A percentile compares a stretch with the other conserved stretches of the same genome.
Evolutionary conservation across 2,329 filamentous ascomycete genomes (phyloP).

Genomic region (Camillea tinctor): DNA sequence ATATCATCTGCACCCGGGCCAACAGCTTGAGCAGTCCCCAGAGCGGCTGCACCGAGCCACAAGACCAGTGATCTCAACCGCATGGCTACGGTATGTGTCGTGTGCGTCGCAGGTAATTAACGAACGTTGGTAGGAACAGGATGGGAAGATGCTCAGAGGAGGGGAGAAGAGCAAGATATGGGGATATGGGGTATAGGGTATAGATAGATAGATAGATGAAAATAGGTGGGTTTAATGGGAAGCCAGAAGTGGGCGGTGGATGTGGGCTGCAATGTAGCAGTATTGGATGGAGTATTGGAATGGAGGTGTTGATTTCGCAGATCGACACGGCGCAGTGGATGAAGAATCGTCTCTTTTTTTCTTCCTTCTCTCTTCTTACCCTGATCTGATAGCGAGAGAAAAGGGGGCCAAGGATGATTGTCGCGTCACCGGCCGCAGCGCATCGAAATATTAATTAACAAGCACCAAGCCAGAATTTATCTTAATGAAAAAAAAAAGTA

Average conservation of each 20-base stretch:
- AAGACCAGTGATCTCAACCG: constrained; percentile 45
- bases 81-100: constrained; percentile 36
- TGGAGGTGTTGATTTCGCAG: not conserved
- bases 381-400: constrained; percentile 10
- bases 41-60: constrained; percentile 45
- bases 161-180: not conserved
- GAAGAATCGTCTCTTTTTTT: not conserved
- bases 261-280: constrained; percentile 4
- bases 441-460: constrained; percentile 23
- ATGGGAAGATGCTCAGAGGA: constrained; percentile 6
- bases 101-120: constrained; percentile 18
- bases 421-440: constrained; percentile 26
- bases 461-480: constrained; percentile 2
- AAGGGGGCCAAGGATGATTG: constrained; percentile 13
- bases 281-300: constrained; percentile 5
- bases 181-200: not conserved
- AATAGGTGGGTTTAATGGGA: constrained; percentile 7
- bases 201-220: not conserved
- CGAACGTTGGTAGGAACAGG: constrained; percentile 17
- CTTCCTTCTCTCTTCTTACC: no score
- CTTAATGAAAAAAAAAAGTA: constrained; percentile 15
- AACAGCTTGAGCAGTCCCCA: constrained; percentile 38
- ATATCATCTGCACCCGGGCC: constrained; percentile 40
- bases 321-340: not conserved
- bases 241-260: constrained; percentile 3